Evolutionary conservation across 306 rosid species (phyloP), one percentile per base, ranked within the genome.

Genomic region (Phaseolus lunatus): DNA sequence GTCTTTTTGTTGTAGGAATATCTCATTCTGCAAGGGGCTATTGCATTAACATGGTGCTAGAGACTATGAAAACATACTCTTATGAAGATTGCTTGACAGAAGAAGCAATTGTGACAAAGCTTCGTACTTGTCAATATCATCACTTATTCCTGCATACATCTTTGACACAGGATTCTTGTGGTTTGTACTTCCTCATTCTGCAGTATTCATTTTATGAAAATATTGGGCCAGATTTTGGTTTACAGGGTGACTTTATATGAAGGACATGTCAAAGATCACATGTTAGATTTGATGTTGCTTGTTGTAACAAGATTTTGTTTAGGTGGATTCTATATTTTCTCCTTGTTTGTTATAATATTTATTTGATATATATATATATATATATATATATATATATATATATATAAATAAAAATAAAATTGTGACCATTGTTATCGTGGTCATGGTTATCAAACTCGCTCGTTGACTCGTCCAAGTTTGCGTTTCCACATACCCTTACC

Each of bases 11-110:
- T 81, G 12, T 59, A 94, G 98, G 97, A 81, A 85, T 94, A 58
- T 94, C 98, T 73, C 89, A 89, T 69, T 92, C 98, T 59, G 98
- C 97, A 3, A 88, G 97, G 84, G 98, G 97, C 3, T 94, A 92
- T 82, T 90, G 98, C 91, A 86, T 94, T 70, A 90, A 73, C 70
- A 81, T 87, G 70, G 91, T 90, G 72, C 52, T 90, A 23, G 98
- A 94, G 93, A 90, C 98, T 62, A 94, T 94, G 98, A 94, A 94
- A 89, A 85, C 97, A 2, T 92, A 81, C 80, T 86, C 87, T 2
- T 89, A 89, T 22, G 92, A 89, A 81, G 98, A 94, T 78, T 93
- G 98, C 76, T 88, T 94, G 91, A 92, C 98, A 61, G 98, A 94
- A 80, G 98, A 92, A 72, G 98, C 98, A 69, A 83, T 88, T 41